These are phyloP conservation scores for Rhodotorula diobovata DNA, from an alignment of 768 basidiomycete species.

Conservation along the genomic window DNA sequence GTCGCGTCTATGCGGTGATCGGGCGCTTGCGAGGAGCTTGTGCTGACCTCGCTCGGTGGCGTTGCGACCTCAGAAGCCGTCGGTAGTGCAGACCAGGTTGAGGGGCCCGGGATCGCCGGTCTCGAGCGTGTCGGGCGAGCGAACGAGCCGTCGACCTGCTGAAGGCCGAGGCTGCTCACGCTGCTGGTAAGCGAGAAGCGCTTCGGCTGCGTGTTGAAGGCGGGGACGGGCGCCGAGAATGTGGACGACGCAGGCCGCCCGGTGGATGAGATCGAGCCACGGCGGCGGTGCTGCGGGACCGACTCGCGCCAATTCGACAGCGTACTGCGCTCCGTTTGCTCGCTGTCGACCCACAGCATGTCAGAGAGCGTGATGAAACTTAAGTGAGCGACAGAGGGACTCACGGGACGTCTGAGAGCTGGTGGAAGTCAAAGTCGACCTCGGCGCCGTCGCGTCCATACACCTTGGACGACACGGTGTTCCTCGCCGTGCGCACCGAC, in stretches of 20 bases:
- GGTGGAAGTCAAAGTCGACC: slow-evolving; percentile 20
- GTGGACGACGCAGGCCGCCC: not conserved
- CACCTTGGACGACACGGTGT: slow-evolving; percentile 16
- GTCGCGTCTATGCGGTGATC: slow-evolving; percentile 23
- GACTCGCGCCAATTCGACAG: slow-evolving; percentile 25
- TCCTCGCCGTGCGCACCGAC: not conserved
- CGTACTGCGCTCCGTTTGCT: slow-evolving; percentile 20
- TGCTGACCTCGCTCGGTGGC: not conserved
- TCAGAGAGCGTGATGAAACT: not conserved
- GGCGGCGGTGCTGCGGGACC: not conserved
- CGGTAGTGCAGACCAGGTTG: not conserved
- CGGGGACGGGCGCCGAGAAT: not conserved
- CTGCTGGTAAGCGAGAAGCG: not conserved
- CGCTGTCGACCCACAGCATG: not conserved
- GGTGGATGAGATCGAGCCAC: not conserved
- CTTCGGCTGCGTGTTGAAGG: not conserved
- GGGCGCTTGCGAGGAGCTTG: too few relatives aligned
- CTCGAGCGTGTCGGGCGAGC: not conserved
- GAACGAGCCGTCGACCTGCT: slow-evolving; percentile 1
- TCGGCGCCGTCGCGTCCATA: slow-evolving; percentile 25
- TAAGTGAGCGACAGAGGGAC: not conserved
- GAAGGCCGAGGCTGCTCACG: not conserved
- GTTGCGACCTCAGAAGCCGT: too few relatives aligned
- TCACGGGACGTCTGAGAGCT: slow-evolving; percentile 25
- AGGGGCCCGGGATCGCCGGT: not conserved